Evolutionary conservation across 192 early-diverging fungal species (phyloP).

Genomic region (Allomyces javanicus): DNA sequence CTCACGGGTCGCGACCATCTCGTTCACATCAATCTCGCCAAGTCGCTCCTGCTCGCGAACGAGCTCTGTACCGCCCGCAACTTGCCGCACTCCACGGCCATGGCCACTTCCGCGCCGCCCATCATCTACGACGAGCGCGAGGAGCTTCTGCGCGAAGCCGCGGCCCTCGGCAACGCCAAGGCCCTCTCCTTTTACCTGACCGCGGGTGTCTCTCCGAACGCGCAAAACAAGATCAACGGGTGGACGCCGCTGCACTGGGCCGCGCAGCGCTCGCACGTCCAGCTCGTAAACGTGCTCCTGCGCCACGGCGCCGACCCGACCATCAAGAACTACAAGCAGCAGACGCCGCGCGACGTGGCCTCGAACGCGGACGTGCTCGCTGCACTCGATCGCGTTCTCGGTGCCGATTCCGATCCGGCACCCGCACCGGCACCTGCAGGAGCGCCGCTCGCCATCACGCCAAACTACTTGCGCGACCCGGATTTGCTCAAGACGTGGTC

Average conservation of each 20-base stretch:
- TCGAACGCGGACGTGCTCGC: neutral
- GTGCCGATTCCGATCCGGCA: too few relatives aligned
- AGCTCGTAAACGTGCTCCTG: conserved; percentile 35
- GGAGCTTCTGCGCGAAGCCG: conserved; percentile 14
- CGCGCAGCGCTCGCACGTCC: conserved; percentile 34
- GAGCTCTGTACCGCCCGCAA: too few relatives aligned
- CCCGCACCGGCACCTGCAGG: neutral
- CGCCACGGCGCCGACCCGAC: conserved; percentile 37
- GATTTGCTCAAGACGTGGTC: conserved; percentile 49
- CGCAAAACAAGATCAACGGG: conserved; percentile 50
- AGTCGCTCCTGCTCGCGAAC: too few relatives aligned
- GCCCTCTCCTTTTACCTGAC: conserved; percentile 40
- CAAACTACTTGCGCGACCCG: conserved; percentile 41
- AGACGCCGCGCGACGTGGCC: conserved; percentile 40
- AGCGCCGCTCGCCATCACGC: conserved; percentile 18
- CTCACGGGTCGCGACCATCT: too few relatives aligned
- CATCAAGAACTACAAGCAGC: conserved; percentile 35
- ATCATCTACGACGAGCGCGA: conserved; percentile 1
- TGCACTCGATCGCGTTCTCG: neutral
- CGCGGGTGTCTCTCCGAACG: conserved; percentile 42
- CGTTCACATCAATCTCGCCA: too few relatives aligned
- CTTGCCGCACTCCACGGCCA: too few relatives aligned
- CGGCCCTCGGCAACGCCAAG: conserved; percentile 52
- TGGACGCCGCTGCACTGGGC: conserved; percentile 66
- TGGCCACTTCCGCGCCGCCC: neutral